Percentiles rank a stretch among this genome's conserved stretches.
These are phyloP conservation scores for Baorangia bicolor DNA, from an alignment of 768 basidiomycete genomes.

Conservation along the genomic window DNA sequence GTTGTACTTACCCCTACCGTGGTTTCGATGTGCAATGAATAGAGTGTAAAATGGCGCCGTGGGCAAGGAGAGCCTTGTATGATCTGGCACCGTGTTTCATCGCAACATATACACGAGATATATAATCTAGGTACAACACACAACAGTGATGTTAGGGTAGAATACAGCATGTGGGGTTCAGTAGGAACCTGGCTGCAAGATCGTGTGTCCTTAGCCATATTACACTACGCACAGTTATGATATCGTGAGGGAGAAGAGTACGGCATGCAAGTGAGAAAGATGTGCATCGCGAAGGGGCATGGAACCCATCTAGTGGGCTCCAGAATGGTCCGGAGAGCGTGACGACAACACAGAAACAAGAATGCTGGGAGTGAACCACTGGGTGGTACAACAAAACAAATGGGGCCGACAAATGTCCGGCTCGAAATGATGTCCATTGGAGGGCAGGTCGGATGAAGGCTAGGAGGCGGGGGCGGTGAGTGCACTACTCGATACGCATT, in stretches of 20 bases:
- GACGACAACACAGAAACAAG: not conserved
- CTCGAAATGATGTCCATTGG: not conserved
- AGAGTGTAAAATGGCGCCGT: not conserved
- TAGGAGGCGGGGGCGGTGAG: not conserved
- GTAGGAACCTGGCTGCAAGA: constrained; percentile 2
- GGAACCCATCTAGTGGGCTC: not conserved
- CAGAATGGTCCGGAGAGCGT: not conserved
- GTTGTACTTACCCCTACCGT: not conserved
- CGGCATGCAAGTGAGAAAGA: constrained; percentile 9
- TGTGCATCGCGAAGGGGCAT: constrained; percentile 10
- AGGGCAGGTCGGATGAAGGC: not conserved
- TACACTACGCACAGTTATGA: constrained; percentile 9
- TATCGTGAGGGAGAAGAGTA: constrained; percentile 5
- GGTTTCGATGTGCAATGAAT: not conserved
- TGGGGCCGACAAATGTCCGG: not conserved
- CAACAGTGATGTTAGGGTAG: constrained; percentile 15
- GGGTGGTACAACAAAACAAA: not conserved
- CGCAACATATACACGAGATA: not conserved
- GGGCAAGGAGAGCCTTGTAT: not conserved
- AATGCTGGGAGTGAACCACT: not conserved
- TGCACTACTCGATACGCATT: constrained; percentile 29
- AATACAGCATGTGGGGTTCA: constrained; percentile 18
- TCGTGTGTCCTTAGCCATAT: constrained; percentile 16
- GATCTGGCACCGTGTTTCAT: not conserved
- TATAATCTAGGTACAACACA: constrained; percentile 13